Evolutionary conservation across 78 protist species (phyloP), one percentile per base, ranked within the genome.

Genomic region (Dictyostelium intermedium): DNA sequence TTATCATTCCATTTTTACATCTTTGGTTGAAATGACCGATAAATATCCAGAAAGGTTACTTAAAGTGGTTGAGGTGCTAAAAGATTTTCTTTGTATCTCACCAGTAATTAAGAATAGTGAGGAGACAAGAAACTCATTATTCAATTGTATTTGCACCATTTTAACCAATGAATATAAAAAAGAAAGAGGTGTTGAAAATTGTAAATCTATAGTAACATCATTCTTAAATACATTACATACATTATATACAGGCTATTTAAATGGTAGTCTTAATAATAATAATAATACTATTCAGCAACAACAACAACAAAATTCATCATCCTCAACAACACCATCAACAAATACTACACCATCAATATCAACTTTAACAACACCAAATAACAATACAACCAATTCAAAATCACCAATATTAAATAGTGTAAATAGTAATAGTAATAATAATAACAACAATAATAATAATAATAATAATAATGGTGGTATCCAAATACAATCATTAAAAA

Each of bases 111-210:
- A 27, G 9, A 78, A 89, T n/a, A 80, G 82, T 50, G 35, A 45
- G 6, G 81, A 63, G 20, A 69, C 69, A 6, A 61, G 82, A 70
- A 20, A 63, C 9, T 37, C 14, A 6, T 35, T 81, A 32, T 80
- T 80, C 60, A 70, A 45, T 34, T 41, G 73, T 25, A 80, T 89
- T 50, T 89, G 94, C 32, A 23, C 30, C 2, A 89, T 89, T 8
- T 60, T 89, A 25, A 89, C 56, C 9, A 89, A 89, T 66, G 84
- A 89, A 39, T 83, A 89, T 18, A 32, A 50, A 32, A 69, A 74
- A 25, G 94, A 89, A 47, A 69, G 77, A n/a, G 89, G 89, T 32
- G 43, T 89, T 27, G 94, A 89, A 39, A 27, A 80, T 23, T 60
- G 76, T 25, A 43, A 81, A 13, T n/a, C 60, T 8, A 74, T 89